Evolutionary conservation across 768 basidiomycete genomes (phyloP), one percentile per base, ranked within the genome.

Genomic region (Hygrocybe coccinea): DNA sequence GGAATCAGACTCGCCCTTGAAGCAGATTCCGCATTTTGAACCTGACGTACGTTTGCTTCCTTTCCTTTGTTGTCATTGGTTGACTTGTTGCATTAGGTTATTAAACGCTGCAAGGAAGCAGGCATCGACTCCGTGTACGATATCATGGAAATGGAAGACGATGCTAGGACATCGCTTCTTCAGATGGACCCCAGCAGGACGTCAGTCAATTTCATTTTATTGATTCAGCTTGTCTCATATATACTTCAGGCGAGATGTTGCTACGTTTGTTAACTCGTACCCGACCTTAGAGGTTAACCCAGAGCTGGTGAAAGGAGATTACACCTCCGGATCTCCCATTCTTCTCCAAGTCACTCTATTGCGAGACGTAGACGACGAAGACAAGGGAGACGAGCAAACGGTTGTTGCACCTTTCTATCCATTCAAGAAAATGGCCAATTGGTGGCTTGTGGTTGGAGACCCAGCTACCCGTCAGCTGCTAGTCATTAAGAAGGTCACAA

Each of bases 391-490:
- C 56, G 87, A 91, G 61, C 89, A 92, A 66, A 76, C 75, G 3
- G 95, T 95, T 34, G 80, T 97, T n/a, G 95, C 97, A 0, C 95
- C 97, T 0, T 89, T 86, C 74, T 98, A 89, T 75, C 95, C 95
- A 0, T 76, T 73, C 52, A 87, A 86, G 71, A 97, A 97, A 77
- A 82, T 92, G 70, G 84, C 89, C 55, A 94, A 93, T 64, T 98
- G 95, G 95, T 98, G 95, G 95, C 79, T 97, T 34, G 94, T 98
- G 46, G 79, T 97, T 11, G 93, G 92, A n/a, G 89, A 95, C 51
- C 78, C 86, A 5, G 75, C 75, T 34, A 85, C 82, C n/a, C 82
- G 85, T 36, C 88, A 92, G 62, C 76, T 99, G 11, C 85, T 92
- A 4, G 76, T 91, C 72, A 76, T 85, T 73, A 95, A 97, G 76